Evolutionary conservation across 2,329 filamentous ascomycete genomes (phyloP), one percentile per base, ranked within the genome.

Genomic region (Zelopaecilomyces penicillatus): DNA sequence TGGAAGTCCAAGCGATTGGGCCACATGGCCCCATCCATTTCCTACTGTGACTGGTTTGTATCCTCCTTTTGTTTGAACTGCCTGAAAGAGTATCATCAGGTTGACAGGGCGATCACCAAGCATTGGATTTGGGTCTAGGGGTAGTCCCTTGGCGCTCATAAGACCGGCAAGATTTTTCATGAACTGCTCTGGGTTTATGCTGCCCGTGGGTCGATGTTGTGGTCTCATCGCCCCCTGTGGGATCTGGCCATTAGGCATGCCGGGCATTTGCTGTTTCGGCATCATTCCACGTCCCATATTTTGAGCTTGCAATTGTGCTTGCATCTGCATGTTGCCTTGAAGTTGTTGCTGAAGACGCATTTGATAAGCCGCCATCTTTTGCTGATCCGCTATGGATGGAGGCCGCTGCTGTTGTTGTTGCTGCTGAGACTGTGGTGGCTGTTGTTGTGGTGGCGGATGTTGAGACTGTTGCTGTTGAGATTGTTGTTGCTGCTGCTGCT

Each of bases 331-430:
- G 33, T 70, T 73, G 7, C 64, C 64, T 49, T 85, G 80, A 35
- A 85, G 75, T 56, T 90, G 86, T 44, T 84, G 80, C 56, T 90
- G 86, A 42, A 94, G 65, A 49, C 87, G 84, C 79, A 94, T 85
- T 54, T 94, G 87, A 57, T 94, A 91, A 40, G 83, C 67, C 45
- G 80, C 74, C 62, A 88, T 76, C 56, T 88, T 84, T 52, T 88
- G 82, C 57, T 87, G 83, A 35, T 87, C 83, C 50, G 85, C 54
- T 46, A 65, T 55, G 12, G 51, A 52, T 39, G 52, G 53, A 35
- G 49, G 65, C 19, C 59, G 60, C 5, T 59, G 57, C 12, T 52
- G 51, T 11, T 56, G 60, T 52, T 65, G 65, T 31, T 57, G 55
- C 45, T 54, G 59, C 12, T 54, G 56, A 12, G 58, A 57, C 28